phyloP scores from a whole-genome alignment of 192 early-diverging fungal genomes.

The Entomortierella beljakovae region DNA sequence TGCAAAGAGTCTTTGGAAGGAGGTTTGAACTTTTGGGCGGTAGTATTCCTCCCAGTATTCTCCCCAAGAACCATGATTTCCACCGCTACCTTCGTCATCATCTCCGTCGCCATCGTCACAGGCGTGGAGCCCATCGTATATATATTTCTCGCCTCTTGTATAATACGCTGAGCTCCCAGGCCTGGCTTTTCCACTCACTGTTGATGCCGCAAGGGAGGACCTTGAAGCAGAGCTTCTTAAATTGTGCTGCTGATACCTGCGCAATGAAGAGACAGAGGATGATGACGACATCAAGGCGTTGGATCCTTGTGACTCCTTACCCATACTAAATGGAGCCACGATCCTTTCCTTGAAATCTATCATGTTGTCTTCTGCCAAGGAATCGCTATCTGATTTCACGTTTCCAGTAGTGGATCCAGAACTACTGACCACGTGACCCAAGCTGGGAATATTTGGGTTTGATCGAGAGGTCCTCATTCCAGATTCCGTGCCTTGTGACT shows the following conservation, averaged over 20 bases:
- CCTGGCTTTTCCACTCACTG: background rate
- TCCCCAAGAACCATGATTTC: constrained; percentile 52
- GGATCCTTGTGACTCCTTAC: background rate
- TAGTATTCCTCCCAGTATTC: constrained; percentile 92
- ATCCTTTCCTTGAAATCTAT: constrained; percentile 34
- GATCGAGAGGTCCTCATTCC: constrained; percentile 5
- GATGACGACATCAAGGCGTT: constrained; percentile 18
- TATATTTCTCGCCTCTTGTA: constrained; percentile 18
- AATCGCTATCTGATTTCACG: background rate
- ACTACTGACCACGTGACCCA: background rate
- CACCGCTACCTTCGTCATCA: background rate
- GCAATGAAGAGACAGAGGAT: constrained; percentile 31
- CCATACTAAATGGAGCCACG: constrained; percentile 9
- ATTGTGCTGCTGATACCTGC: constrained; percentile 2
- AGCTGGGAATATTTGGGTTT: background rate
- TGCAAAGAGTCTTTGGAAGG: constrained; percentile 83
- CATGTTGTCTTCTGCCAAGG: constrained; percentile 5
- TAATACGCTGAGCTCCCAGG: background rate
- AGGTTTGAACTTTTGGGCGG: constrained; percentile 79
- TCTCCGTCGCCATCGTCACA: constrained; percentile 15
- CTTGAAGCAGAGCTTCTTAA: constrained; percentile 16
- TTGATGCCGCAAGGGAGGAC: constrained; percentile 14
- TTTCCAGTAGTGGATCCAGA: background rate
- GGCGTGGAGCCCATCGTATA: constrained; percentile 13
- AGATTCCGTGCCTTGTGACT: background rate